Evolutionary conservation across 768 basidiomycete genomes (phyloP), one percentile per base, ranked within the genome.

Genomic region (Hebeloma cylindrosporum): DNA sequence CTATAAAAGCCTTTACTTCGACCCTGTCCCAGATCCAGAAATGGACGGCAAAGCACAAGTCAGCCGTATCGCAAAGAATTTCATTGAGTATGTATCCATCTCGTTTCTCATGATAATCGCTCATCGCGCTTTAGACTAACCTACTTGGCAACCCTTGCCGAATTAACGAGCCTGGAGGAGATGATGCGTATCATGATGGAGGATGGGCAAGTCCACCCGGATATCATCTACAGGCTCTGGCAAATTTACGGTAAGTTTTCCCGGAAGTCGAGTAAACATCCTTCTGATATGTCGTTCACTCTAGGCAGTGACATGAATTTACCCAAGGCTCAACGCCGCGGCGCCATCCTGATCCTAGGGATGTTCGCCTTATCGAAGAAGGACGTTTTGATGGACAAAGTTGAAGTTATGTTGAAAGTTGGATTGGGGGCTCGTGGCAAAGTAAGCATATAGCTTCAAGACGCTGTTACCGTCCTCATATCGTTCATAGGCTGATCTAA

Each of bases 121-220:
- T 13, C 28, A 8, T 4, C 44, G 3, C 29, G 38, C 29, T 21
- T 20, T 26, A 98, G 95, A 62, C 73, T 87, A 30, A 98, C 96
- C 0, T 94, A 92, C 59, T 82, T 86, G 11, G 89, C 95, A 1
- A 94, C 93, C 0, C 73, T 99, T 20, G 96, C 96, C 1, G 94
- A 98, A 61, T 69, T 99, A 30, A 99, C 94, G 1, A 94, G 92
- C 54, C 68, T 98, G 40, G 96, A 99, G 60, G 93, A 97, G 66
- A 86, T 98, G 76, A 85, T 99, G 83, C 79, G 90, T 31, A 90
- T 88, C 22, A 88, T 99, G 87, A 94, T 95, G 88, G 83, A 87
- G 6, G 89, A 94, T 36, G 80, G 78, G 3, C 83, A 83, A 25
- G 79, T 99, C 14, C 87, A 93, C 55, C 63, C 71, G 3, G 93